Base-by-base conservation (phyloP, 768 basidiomycete genomes). In the Floccularia luteovirens region DNA sequence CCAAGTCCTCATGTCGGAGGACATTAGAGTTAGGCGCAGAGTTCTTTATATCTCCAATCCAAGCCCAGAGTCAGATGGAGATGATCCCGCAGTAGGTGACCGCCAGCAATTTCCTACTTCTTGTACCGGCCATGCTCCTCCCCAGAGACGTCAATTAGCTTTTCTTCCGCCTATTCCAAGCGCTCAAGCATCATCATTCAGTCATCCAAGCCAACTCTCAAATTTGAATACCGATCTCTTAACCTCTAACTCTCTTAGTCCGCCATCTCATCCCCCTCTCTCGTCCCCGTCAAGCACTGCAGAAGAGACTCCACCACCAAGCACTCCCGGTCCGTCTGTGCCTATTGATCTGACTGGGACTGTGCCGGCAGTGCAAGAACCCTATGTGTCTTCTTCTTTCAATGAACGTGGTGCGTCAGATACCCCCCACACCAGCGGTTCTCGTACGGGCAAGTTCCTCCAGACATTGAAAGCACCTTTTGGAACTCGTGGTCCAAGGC, bases 261-360 rank as follows among this genome's bases (percentile, higher is more conserved):
- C 36, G 50, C 55, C 30, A 63, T 64, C 67, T 41, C 72, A 75
- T 52, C 79, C 74, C 38, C 66, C 77, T 28, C 70, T 77, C 36
- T 82, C 80, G 12, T 85, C 84, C 2, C 80, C 85, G 14, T 83
- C 80, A 39, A 79, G 71, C 50, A 71, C 77, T 34, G 65, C 62
- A 28, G 70, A 76, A 36, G 80, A 82, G 45, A 78, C 81, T n/a
- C 81, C 84, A 42, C 81, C 82, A 3, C 82, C 82, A 20, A 72
- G 69, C 50, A 82, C 82, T 8, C 80, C 82, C 10, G 73, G 69
- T 13, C 33, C 33, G 11, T 23, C 31, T 14, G 28, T 21, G 3
- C n/a, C 40, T 22, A 41, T 46, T 37, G 54, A 53, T 32, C 47
- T 45, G 8, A 41, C 37, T 12, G 12, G 10, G 19, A 27, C 32